Evolutionary conservation across 2,329 filamentous ascomycete genomes (phyloP), one percentile per base, ranked within the genome.

Genomic region (Aspergillus pseudoglaucus): DNA sequence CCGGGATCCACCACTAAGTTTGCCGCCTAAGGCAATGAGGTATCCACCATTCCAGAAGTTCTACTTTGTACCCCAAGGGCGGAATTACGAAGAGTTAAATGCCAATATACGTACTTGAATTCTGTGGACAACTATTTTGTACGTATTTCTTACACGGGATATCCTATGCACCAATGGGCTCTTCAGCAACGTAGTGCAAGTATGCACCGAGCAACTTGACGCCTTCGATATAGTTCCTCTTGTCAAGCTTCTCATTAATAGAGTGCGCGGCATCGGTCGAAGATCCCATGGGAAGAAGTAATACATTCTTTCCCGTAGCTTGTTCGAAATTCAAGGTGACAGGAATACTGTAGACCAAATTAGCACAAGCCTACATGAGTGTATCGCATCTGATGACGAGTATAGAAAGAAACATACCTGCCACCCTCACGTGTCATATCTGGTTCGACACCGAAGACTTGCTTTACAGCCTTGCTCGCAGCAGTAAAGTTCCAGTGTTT

Each of bases 401-500:
- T 5, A 33, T 2, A 32, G 8, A 5, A 33, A 10, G 15, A 7
- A 48, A 69, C 78, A 68, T 74, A 85, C 83, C 83, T 88, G 72
- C 93, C 93, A 70, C 93, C 93, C 75, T 98, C 93, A 53, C 93
- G 83, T 37, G 93, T 98, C 71, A 95, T 86, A 73, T 98, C 93
- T 22, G 93, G 93, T 75, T 90, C 80, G 47, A 95, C 86, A 46
- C 88, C 88, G 81, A 90, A 98, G 33, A 98, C 93, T 55, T 89
- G 83, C 77, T 97, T 86, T 30, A 93, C 90, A n/a, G 93, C 93
- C 80, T 95, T 97, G 64, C 85, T 83, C 12, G 93, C 93, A 22
- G 91, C 91, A 25, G 83, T 81, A 74, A 97, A 98, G 79, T 98
- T 98, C 90, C 93, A 97, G 79, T 98, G 91, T 75, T 95, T 93